phyloP scores from a whole-genome alignment of 768 basidiomycete species.

The Lactarius quietus region DNA sequence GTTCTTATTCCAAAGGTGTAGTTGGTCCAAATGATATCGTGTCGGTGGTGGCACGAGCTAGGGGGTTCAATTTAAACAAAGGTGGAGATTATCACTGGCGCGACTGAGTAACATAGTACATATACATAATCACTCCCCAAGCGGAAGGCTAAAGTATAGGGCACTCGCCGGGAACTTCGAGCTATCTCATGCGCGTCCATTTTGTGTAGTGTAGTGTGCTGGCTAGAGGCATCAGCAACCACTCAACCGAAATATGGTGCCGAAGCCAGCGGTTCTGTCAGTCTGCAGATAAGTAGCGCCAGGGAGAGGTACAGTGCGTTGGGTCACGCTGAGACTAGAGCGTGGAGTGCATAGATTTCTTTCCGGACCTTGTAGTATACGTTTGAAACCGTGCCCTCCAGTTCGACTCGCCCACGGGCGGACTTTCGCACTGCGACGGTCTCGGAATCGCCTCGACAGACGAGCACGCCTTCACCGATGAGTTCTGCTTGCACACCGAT shows the following conservation, averaged over 20 bases:
- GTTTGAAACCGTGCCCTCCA: slow-evolving; percentile 86
- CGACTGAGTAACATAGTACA: neutral
- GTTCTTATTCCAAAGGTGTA: slow-evolving; percentile 62
- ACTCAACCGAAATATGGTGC: neutral
- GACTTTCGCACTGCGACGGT: slow-evolving; percentile 88
- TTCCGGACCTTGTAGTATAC: slow-evolving; percentile 86
- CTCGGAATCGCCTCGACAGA: slow-evolving; percentile 74
- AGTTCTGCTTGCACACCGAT: slow-evolving; percentile 87
- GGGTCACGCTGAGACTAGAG: slow-evolving; percentile 65
- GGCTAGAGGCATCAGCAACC: neutral
- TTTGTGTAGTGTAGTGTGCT: neutral
- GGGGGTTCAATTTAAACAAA: slow-evolving; percentile 24
- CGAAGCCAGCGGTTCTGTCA: neutral
- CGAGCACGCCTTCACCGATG: slow-evolving; percentile 93
- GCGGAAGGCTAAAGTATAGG: neutral
- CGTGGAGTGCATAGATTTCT: slow-evolving; percentile 89
- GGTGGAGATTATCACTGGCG: too few relatives aligned
- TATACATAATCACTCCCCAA: neutral
- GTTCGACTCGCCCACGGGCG: slow-evolving; percentile 76
- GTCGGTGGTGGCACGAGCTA: slow-evolving; percentile 42
- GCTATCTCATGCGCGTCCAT: neutral
- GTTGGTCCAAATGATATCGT: slow-evolving; percentile 50
- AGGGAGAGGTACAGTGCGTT: neutral
- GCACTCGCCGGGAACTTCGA: neutral
- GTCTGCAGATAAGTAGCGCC: neutral